Base-by-base conservation (phyloP, 2,329 filamentous ascomycete species). In the Stagonosporopsis vannaccii region DNA sequence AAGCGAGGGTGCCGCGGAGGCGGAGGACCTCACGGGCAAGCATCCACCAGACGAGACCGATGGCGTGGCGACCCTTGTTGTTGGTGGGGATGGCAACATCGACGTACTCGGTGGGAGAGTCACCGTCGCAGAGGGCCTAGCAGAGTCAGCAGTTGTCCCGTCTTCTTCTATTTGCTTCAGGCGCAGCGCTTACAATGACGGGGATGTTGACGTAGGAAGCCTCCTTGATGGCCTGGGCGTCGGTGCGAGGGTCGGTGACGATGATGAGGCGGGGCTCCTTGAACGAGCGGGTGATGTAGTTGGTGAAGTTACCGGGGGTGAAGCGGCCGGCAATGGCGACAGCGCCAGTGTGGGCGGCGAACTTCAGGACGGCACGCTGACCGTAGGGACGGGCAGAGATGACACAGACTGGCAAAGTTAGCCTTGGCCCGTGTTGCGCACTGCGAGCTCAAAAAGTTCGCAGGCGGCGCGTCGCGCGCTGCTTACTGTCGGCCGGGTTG, bases 261-360 rank as follows among this genome's bases (percentile, higher is more conserved):
- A 99, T 89, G 83, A 99, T 98, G 79, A 99, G 87, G 82, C 96
- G 96, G 79, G 95, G 95, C 87, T 99, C 95, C 90, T 97, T 97
- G 92, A 99, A 99, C 69, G 95, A 98, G 78, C 95, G 94, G 82
- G 96, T 99, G 90, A 99, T 99, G 90, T 99, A 99, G 89, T 99
- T 99, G 87, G 95, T 99, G 90, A 99, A 99, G 83, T 94, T 97
- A 91, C 95, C 95, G 80, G 95, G 95, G 79, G 95, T 99, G 90
- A 99, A 99, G 81, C 95, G 95, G 85, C 95, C 95, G 77, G 95
- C 96, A 78, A 99, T 99, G 81, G 95, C 91, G 77, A 92, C 91
- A 77, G 96, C 93, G 80, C 95, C 95, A 71, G 95, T 99, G 90
- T 99, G 95, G 68, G 92, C 85, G 77, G 95, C 95, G 85, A 99